These are phyloP conservation scores for Ophiostoma australiae DNA, from an alignment of 2,329 filamentous ascomycete genomes.

Conservation along the genomic window DNA sequence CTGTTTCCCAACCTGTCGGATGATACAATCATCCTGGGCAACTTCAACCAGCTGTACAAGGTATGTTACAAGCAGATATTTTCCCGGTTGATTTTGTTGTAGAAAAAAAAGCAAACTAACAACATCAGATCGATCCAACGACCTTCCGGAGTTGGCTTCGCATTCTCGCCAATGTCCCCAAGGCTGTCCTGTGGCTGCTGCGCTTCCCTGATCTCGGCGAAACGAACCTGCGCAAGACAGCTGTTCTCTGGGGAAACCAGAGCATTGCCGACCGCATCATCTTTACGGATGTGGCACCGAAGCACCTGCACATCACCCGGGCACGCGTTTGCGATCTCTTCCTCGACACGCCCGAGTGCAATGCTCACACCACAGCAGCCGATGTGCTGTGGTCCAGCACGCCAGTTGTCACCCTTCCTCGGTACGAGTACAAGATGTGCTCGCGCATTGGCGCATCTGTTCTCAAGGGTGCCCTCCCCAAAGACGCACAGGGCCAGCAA, in stretches of 20 bases:
- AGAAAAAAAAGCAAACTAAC: background rate
- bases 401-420: constrained; percentile 79
- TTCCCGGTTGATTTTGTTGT: no score
- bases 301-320: constrained; percentile 86
- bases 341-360: constrained; percentile 95
- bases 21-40: constrained; percentile 84
- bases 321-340: constrained; percentile 92
- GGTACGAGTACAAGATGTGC: constrained; percentile 98
- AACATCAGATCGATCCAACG: constrained; percentile 82
- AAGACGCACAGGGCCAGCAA: constrained; percentile 57
- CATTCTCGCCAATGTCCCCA: constrained; percentile 78
- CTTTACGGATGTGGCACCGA: constrained; percentile 95
- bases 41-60: constrained; percentile 99
- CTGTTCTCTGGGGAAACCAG: constrained; percentile 74
- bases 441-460: constrained; percentile 97
- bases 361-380: constrained; percentile 94
- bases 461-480: constrained; percentile 79
- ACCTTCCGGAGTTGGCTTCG: constrained; percentile 95
- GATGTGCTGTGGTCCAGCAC: constrained; percentile 97
- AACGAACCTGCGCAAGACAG: constrained; percentile 73
- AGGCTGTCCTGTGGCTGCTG: constrained; percentile 90
- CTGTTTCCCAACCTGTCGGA: constrained; percentile 79
- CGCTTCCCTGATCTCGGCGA: constrained; percentile 94
- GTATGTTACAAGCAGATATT: constrained; percentile 45
- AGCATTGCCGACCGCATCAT: constrained; percentile 82